Conservation (phyloP, 129 eudicot genomes). For the Scalesia atractyloides region DNA sequence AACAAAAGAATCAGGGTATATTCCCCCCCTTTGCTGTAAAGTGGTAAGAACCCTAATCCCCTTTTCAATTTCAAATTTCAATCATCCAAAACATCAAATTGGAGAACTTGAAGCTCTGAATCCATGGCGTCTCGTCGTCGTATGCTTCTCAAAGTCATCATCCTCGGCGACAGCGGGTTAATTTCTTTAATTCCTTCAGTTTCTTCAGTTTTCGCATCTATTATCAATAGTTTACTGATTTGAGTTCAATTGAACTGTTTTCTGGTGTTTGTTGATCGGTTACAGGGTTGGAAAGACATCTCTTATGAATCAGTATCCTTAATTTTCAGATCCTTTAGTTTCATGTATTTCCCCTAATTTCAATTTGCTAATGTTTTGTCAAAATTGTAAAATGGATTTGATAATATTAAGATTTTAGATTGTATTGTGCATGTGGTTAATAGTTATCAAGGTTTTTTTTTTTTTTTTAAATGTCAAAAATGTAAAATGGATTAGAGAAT, state of each 20-base stretch:
- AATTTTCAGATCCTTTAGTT: background rate
- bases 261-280: slow-evolving; percentile 23
- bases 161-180: slow-evolving; percentile 79
- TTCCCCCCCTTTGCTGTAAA: slow-evolving; percentile 6
- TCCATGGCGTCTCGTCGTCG: slow-evolving; percentile 69
- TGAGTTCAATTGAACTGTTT: slow-evolving; percentile 21
- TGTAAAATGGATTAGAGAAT: too few species aligned
- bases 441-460: background rate
- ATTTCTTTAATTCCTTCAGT: slow-evolving; percentile 2
- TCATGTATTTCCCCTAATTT: slow-evolving; percentile 19
- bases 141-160: slow-evolving; percentile 71
- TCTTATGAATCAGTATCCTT: slow-evolving; percentile 73
- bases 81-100: background rate
- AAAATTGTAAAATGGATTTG: background rate
- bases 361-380: background rate
- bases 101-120: slow-evolving; percentile 20
- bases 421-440: background rate
- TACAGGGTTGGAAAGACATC: slow-evolving; percentile 76
- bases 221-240: slow-evolving; percentile 5
- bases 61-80: slow-evolving; percentile 3
- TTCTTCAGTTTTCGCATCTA: background rate
- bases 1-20: slow-evolving; percentile 22
- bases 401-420: background rate
- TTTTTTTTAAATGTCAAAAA: too few species aligned
- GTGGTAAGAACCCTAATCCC: slow-evolving; percentile 28